These are phyloP conservation scores for Diaporthe capsici DNA, from an alignment of 2,329 filamentous ascomycete species.

Conservation along the genomic window DNA sequence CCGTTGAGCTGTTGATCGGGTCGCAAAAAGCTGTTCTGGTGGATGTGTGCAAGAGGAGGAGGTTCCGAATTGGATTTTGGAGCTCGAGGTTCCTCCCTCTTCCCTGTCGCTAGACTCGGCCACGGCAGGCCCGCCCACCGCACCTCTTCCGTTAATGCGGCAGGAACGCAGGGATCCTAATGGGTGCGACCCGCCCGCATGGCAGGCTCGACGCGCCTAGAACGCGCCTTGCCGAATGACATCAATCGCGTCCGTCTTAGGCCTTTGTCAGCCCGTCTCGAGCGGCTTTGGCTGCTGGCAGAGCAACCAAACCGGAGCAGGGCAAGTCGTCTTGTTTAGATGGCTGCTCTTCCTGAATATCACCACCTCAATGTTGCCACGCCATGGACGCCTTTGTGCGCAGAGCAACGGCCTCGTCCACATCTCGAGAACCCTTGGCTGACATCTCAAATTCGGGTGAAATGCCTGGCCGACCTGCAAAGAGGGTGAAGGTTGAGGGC, in stretches of 20 bases:
- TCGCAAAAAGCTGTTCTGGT: background rate
- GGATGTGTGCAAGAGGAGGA: background rate
- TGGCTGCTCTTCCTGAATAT: background rate
- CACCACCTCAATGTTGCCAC: background rate
- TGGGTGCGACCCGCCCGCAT: background rate
- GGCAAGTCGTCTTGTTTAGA: background rate
- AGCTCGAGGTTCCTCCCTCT: background rate
- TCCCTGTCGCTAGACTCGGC: background rate
- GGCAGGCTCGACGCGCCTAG: slow-evolving; percentile 29
- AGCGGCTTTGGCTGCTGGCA: background rate
- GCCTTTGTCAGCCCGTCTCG: slow-evolving; percentile 26
- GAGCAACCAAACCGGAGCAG: background rate
- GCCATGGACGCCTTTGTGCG: slow-evolving; percentile 50
- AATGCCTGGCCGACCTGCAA: slow-evolving; percentile 50
- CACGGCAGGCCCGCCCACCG: background rate
- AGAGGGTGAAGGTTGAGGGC: slow-evolving; percentile 52
- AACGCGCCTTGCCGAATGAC: slow-evolving; percentile 29
- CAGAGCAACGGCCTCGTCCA: slow-evolving; percentile 40
- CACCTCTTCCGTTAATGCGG: background rate
- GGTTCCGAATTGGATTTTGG: background rate
- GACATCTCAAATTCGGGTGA: slow-evolving; percentile 42
- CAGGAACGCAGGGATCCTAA: slow-evolving; percentile 21
- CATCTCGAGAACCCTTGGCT: slow-evolving; percentile 40
- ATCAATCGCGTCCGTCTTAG: slow-evolving; percentile 19
- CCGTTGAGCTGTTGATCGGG: background rate